phyloP scores from a whole-genome alignment of 352 stramenopile species.

The Paralagenidium karlingii region DNA sequence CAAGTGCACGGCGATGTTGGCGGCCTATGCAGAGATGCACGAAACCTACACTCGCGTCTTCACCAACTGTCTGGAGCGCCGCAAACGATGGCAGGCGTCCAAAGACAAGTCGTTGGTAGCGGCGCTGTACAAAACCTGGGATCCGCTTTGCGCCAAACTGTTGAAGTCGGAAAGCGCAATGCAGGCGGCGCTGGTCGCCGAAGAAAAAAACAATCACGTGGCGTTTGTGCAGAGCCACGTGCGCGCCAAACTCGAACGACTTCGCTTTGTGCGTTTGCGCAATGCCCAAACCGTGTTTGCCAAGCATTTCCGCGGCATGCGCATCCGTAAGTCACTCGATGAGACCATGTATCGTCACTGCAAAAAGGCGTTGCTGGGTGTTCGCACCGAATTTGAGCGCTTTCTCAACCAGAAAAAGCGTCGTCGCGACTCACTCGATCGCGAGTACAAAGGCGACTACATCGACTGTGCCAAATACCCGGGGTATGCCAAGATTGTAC shows the following conservation, averaged over 20 bases:
- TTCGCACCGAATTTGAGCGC: slow-evolving; percentile 75
- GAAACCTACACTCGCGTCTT: slow-evolving; percentile 31
- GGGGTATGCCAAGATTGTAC: slow-evolving; percentile 47
- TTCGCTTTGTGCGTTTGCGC: slow-evolving; percentile 40
- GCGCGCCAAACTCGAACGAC: slow-evolving; percentile 28
- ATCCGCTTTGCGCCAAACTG: slow-evolving; percentile 32
- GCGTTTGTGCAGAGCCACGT: slow-evolving; percentile 71
- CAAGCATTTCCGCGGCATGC: slow-evolving; percentile 61
- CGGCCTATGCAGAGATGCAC: slow-evolving; percentile 36
- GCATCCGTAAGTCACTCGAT: slow-evolving; percentile 54
- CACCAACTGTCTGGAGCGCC: slow-evolving; percentile 53
- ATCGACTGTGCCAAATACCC: slow-evolving; percentile 61
- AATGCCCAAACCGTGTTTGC: slow-evolving; percentile 58
- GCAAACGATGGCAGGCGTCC: slow-evolving; percentile 38
- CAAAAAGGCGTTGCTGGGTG: slow-evolving; percentile 56
- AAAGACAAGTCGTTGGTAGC: slow-evolving; percentile 38
- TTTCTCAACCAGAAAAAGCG: slow-evolving; percentile 81
- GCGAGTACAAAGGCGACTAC: slow-evolving; percentile 64
- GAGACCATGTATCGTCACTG: slow-evolving; percentile 53
- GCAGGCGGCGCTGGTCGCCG: slow-evolving; percentile 24
- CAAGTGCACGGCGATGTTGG: slow-evolving; percentile 34
- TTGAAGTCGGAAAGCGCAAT: slow-evolving; percentile 32
- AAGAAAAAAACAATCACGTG: slow-evolving; percentile 52
- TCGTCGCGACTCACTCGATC: slow-evolving; percentile 64
- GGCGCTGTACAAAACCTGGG: slow-evolving; percentile 49